These are phyloP conservation scores for Verticillium nubilum DNA, from an alignment of 2,329 filamentous ascomycete genomes.

Conservation along the genomic window DNA sequence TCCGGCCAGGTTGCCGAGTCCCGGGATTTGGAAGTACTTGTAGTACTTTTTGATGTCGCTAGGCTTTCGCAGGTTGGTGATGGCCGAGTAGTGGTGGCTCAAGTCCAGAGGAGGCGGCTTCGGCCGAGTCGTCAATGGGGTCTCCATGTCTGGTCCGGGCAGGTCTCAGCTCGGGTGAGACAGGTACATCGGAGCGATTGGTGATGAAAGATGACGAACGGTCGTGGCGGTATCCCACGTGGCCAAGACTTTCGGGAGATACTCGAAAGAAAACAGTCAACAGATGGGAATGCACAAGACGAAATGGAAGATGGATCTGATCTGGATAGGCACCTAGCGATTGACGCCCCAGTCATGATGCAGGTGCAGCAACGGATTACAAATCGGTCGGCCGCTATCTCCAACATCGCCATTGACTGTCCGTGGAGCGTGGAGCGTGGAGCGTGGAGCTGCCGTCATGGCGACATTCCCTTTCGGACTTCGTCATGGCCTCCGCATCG, in stretches of 20 bases:
- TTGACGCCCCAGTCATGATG: neutral
- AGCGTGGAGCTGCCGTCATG: neutral
- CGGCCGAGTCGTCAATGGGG: neutral
- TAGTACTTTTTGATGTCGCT: conserved; percentile 78
- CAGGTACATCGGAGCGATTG: neutral
- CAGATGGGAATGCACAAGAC: neutral
- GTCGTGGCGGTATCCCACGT: neutral
- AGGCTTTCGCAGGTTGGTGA: conserved; percentile 57
- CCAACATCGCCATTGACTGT: neutral
- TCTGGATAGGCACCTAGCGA: neutral
- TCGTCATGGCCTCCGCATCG: neutral
- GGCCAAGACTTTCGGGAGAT: neutral
- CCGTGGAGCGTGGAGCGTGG: neutral
- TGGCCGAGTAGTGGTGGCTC: conserved; percentile 70
- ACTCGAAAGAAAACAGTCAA: neutral
- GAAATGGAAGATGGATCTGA: neutral
- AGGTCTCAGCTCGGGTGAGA: neutral
- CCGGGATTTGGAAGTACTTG: conserved; percentile 69
- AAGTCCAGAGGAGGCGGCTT: conserved; percentile 58
- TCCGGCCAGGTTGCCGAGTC: conserved; percentile 57
- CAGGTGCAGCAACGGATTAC: neutral
- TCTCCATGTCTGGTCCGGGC: neutral
- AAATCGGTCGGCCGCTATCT: neutral
- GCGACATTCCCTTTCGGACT: neutral
- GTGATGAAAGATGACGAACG: neutral